These are phyloP conservation scores for Periconia digitata DNA, from an alignment of 2,329 filamentous ascomycete species.

Conservation along the genomic window DNA sequence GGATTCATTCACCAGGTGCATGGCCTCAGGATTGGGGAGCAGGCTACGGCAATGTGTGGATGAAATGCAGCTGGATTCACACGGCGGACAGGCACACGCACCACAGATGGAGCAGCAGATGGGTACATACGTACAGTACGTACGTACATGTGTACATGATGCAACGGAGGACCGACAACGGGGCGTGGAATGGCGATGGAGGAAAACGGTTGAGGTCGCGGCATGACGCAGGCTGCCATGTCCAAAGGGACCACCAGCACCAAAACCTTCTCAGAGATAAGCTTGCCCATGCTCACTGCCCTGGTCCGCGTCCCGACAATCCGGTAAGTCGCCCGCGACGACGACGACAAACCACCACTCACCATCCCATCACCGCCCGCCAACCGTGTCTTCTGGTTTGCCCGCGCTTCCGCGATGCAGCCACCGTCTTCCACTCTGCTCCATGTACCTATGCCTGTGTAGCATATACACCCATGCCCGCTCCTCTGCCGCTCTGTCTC, in stretches of 20 bases:
- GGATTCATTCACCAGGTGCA: too few relatives aligned
- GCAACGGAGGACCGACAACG: neutral
- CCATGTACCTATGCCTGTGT: neutral
- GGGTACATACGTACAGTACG: too few relatives aligned
- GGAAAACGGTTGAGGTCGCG: neutral
- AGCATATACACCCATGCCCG: neutral
- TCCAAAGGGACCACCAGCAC: neutral
- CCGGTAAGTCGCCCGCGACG: constrained; percentile 20
- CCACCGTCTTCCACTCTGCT: neutral
- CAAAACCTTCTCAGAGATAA: constrained; percentile 30
- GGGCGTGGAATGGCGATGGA: constrained; percentile 4
- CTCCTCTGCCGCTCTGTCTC: neutral
- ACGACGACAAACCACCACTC: constrained; percentile 16
- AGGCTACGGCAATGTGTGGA: neutral
- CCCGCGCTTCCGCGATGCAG: neutral
- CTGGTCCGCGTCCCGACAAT: constrained; percentile 20
- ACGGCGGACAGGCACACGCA: neutral
- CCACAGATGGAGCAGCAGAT: neutral
- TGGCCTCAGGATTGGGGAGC: constrained; percentile 1
- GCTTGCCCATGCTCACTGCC: constrained; percentile 20
- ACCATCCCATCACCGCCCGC: neutral
- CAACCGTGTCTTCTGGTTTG: neutral
- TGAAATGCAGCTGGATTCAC: neutral
- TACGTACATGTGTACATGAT: neutral
- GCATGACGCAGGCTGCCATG: neutral